Evolutionary conservation across 1,284 basidiomycete species (phyloP).

Genomic region (Cystobasidiaceae sp.): DNA sequence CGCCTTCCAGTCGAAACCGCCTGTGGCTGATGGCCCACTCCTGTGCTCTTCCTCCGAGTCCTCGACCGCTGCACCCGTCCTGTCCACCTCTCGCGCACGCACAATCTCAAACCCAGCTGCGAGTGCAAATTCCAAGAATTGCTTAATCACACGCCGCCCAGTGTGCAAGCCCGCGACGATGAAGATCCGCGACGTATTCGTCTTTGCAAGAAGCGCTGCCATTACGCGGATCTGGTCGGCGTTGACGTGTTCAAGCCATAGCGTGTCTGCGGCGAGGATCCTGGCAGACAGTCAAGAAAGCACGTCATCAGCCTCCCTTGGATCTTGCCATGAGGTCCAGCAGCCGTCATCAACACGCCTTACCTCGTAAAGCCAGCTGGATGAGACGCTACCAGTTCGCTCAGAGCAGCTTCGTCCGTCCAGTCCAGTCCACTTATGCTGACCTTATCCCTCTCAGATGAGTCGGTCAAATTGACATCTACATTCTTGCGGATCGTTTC

Average conservation of each 20-base stretch:
- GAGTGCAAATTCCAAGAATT: not conserved
- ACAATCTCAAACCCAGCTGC: constrained; percentile 1
- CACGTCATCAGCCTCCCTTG: too few relatives aligned
- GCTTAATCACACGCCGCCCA: constrained; percentile 4
- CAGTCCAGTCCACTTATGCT: constrained; percentile 8
- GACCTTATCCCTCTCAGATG: not conserved
- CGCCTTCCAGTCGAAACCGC: constrained; percentile 4
- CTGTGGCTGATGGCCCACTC: too few relatives aligned
- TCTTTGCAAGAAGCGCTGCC: not conserved
- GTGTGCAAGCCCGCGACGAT: constrained; percentile 24
- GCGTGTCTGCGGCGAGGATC: constrained; percentile 25
- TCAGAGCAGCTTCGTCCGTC: constrained; percentile 11
- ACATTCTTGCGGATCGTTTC: constrained; percentile 23
- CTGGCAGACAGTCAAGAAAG: not conserved
- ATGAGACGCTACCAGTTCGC: not conserved
- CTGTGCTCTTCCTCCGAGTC: too few relatives aligned
- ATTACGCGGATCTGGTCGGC: constrained; percentile 15
- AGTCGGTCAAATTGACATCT: not conserved
- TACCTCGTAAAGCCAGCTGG: constrained; percentile 21
- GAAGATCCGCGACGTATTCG: not conserved
- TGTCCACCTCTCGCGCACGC: constrained; percentile 4
- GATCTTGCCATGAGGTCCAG: not conserved
- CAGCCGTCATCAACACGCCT: not conserved
- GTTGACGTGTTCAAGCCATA: constrained; percentile 24
- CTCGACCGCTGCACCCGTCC: not conserved